Evolutionary conservation across 148 eudicot genomes (phyloP), one percentile per base, ranked within the genome.

Genomic region (Talinum fruticosum): DNA sequence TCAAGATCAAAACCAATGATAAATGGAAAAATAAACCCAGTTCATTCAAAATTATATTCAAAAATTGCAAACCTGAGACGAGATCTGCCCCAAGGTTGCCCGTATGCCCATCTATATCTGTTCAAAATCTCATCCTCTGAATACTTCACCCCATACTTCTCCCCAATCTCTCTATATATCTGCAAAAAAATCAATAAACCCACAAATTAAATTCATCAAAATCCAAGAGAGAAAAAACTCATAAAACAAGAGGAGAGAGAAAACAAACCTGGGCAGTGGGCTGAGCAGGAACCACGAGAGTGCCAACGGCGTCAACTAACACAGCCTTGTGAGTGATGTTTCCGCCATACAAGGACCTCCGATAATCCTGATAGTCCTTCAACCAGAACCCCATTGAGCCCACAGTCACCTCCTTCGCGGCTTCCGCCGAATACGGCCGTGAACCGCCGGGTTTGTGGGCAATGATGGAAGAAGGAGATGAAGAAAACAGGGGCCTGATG

Each of bases 231-330:
- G n/a, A n/a, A n/a, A n/a, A n/a, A n/a, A 32, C 6, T 15, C 71
- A 47, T 21, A 15, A 33, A 26, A 67, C 14, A 0, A 30, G 14
- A n/a, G 13, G 6, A 36, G 19, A 23, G 65, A n/a, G 29, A 24
- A 33, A 23, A 54, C 6, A 26, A 21, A 91, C 99, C 99, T 95
- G 97, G 21, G 99, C 97, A 87, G 86, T 96, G 79, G 99, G 97
- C 62, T 96, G 99, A 61, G 99, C 91, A 29, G 99, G 99, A 21
- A 91, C 81, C 51, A 93, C 79, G 23, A 96, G 97, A 59, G 99
- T 96, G 24, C 99, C 99, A 79, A 90, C 99, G 45, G 97, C 99
- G 72, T 96, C 99, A 71, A 96, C 99, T 23, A 96, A 86, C 29
- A 96, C 83, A 61, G 99, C 99, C 82, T 88, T 93, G 51, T 96